Conservation (phyloP, 148 eudicot genomes). For the Nepenthes gracilis region DNA sequence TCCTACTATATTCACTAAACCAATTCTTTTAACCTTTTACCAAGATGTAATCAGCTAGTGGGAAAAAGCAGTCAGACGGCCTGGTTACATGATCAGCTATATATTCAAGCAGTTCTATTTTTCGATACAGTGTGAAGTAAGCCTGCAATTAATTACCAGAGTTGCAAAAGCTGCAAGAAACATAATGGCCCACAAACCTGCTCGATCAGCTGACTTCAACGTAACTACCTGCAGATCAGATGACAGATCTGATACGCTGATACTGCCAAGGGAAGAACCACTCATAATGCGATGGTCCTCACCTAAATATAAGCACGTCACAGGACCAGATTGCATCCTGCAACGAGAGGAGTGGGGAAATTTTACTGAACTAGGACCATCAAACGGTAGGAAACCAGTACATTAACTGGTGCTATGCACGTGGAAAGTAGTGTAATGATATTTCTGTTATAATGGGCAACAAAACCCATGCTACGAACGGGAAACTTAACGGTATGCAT, state of each 20-base stretch:
- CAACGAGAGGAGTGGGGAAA: constrained; percentile 5
- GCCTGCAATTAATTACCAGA: not conserved
- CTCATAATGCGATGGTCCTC: constrained; percentile 63
- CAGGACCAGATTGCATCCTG: constrained; percentile 62
- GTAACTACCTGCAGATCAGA: constrained; percentile 46
- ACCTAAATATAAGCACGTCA: constrained; percentile 49
- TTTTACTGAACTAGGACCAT: not conserved
- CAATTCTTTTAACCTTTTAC: too few species aligned
- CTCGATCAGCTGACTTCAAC: constrained; percentile 30
- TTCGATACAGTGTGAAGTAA: not conserved
- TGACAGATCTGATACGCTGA: constrained; percentile 41
- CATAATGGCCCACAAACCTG: constrained; percentile 32
- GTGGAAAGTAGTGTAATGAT: too few species aligned
- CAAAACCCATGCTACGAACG: too few species aligned
- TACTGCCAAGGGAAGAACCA: constrained; percentile 54
- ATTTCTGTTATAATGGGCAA: too few species aligned
- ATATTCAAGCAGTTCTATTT: too few species aligned
- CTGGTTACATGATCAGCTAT: too few species aligned
- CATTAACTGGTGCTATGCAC: too few species aligned
- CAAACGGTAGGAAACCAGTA: not conserved
- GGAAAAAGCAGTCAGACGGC: too few species aligned
- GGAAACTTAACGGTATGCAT: too few species aligned
- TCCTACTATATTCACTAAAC: too few species aligned
- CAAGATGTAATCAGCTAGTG: too few species aligned
- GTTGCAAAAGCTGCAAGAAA: not conserved